Percentiles rank a stretch among this genome's conserved stretches.
phyloP scores from a whole-genome alignment of 2,329 filamentous ascomycete genomes.

The Ampelomyces quisqualis region DNA sequence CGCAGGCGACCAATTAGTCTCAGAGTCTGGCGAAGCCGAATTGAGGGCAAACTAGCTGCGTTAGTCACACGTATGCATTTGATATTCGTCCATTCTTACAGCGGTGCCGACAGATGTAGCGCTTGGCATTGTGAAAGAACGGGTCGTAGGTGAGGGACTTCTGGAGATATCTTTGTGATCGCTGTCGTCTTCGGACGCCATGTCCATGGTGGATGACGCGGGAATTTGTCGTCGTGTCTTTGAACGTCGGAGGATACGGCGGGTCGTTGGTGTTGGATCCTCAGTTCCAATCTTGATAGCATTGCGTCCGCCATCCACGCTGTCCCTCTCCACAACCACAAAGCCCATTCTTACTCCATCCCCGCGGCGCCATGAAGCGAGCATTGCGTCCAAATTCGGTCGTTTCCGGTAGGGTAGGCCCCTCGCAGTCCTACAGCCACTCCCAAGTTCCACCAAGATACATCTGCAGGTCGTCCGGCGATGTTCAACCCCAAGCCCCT shows the following conservation, averaged over 20 bases:
- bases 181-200: slow-evolving; percentile 13
- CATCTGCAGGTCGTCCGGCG: slow-evolving; percentile 38
- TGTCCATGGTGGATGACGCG: not conserved
- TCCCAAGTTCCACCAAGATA: slow-evolving; percentile 32
- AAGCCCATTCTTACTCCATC: slow-evolving; percentile 32
- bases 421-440: slow-evolving; percentile 41
- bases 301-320: slow-evolving; percentile 15
- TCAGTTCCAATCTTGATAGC: slow-evolving; percentile 7
- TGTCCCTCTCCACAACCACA: slow-evolving; percentile 31
- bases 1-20: slow-evolving; percentile 23
- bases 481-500: slow-evolving; percentile 17
- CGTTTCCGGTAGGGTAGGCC: slow-evolving; percentile 25
- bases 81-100: slow-evolving; percentile 11
- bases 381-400: slow-evolving; percentile 32
- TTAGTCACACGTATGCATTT: slow-evolving; percentile 13
- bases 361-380: slow-evolving; percentile 23
- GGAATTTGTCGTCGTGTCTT: slow-evolving; percentile 18
- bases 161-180: slow-evolving; percentile 16
- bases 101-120: slow-evolving; percentile 12
- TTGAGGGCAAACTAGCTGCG: slow-evolving; percentile 24
- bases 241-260: slow-evolving; percentile 15
- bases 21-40: slow-evolving; percentile 19
- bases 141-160: slow-evolving; percentile 3
- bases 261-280: slow-evolving; percentile 22
- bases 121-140: slow-evolving; percentile 6